Conservation (phyloP, 2,329 filamentous ascomycete species). For the Xylariaceae sp. region DNA sequence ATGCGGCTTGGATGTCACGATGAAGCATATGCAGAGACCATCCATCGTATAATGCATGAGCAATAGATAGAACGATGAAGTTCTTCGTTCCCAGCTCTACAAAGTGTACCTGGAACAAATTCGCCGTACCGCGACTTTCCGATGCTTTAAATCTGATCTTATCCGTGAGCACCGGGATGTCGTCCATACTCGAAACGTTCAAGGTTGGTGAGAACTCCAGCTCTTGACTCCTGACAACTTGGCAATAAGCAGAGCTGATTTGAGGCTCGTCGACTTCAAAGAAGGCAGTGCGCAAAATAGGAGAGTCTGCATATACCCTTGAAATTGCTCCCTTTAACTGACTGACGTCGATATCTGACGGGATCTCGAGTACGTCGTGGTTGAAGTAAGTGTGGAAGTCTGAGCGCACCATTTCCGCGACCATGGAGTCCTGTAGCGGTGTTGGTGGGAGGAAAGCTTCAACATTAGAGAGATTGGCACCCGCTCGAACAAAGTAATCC, state of each 20-base stretch:
- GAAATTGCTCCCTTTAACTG: constrained; percentile 58
- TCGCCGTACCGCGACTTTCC: constrained; percentile 31
- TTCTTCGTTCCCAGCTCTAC: constrained; percentile 29
- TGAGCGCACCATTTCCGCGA: constrained; percentile 74
- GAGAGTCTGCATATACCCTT: constrained; percentile 52
- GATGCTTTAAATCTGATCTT: constrained; percentile 36
- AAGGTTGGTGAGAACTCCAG: constrained; percentile 21
- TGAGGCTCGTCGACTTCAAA: constrained; percentile 56
- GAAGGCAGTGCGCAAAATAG: constrained; percentile 74
- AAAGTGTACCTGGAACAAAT: constrained; percentile 48
- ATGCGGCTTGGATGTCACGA: constrained; percentile 62
- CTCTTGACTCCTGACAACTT: constrained; percentile 38
- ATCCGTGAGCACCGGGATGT: constrained; percentile 35
- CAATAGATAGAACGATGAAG: constrained; percentile 62
- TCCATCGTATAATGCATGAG: constrained; percentile 86
- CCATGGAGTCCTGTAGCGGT: constrained; percentile 79
- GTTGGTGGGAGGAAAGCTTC: constrained; percentile 68
- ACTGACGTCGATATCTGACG: constrained; percentile 46
- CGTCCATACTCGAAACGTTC: constrained; percentile 29
- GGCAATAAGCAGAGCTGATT: constrained; percentile 47
- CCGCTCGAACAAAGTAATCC: constrained; percentile 34
- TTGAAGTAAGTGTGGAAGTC: constrained; percentile 77
- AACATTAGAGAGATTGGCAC: constrained; percentile 37
- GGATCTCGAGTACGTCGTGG: constrained; percentile 66
- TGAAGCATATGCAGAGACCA: constrained; percentile 75